Evolutionary conservation across 768 basidiomycete species (phyloP).

Genomic region (Thelephora ganbajun): DNA sequence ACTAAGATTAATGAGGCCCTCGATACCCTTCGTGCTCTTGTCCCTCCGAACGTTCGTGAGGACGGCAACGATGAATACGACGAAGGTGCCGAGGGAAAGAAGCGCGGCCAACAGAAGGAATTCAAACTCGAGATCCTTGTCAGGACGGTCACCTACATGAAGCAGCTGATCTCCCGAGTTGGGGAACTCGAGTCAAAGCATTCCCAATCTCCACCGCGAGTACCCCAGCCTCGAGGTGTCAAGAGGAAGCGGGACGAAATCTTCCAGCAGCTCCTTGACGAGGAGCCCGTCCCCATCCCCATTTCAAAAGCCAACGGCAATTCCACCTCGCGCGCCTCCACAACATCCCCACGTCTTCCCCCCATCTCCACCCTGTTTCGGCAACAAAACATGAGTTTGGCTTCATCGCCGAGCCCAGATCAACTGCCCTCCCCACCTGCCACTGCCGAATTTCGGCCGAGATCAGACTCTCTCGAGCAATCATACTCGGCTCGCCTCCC

Average conservation of each 20-base stretch:
- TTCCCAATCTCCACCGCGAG: conserved; percentile 3
- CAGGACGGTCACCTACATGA: conserved; percentile 66
- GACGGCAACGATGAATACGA: conserved; percentile 26
- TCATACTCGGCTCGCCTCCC: conserved; percentile 34
- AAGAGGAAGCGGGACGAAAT: not conserved
- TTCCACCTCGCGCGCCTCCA: not conserved
- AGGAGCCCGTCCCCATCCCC: not conserved
- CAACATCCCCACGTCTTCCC: conserved; percentile 32
- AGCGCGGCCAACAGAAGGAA: conserved; percentile 38
- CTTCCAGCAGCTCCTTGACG: not conserved
- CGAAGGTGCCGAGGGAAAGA: conserved; percentile 20
- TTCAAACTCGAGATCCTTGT: conserved; percentile 89
- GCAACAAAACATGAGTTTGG: conserved; percentile 15
- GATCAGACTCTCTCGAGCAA: conserved; percentile 3
- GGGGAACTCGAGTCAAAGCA: conserved; percentile 17
- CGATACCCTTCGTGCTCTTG: conserved; percentile 59
- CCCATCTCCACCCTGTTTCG: conserved; percentile 61
- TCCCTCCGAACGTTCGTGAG: conserved; percentile 34
- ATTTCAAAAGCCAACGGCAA: conserved; percentile 1
- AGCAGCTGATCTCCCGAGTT: conserved; percentile 51
- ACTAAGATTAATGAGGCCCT: conserved; percentile 95
- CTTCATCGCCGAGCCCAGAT: conserved; percentile 9
- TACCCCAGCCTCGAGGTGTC: not conserved
- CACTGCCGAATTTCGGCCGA: conserved; percentile 17
- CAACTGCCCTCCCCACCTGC: conserved; percentile 24